Conservation (phyloP, 371 early-diverging fungal species). For the Haplosporangium sp. region DNA sequence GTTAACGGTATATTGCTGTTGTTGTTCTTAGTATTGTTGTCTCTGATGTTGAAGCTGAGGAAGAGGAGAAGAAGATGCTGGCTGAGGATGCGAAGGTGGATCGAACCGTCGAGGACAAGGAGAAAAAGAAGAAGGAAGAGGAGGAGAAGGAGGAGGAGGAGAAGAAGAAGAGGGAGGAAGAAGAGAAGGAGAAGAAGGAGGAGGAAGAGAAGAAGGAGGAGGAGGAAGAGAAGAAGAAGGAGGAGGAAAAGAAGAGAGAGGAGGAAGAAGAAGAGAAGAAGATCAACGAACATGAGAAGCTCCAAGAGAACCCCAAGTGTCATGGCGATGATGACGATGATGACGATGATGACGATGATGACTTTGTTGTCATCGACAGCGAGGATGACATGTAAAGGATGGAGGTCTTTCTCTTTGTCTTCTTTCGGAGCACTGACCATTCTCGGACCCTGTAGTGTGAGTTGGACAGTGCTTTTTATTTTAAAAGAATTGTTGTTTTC, state of each 20-base stretch:
- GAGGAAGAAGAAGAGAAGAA: not conserved
- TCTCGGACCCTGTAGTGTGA: not conserved
- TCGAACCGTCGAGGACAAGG: not conserved
- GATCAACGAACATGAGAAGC: too few relatives aligned
- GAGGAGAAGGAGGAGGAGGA: not conserved
- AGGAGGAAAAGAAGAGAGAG: not conserved
- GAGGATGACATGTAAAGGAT: slow-evolving; percentile 33
- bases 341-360: slow-evolving; percentile 44
- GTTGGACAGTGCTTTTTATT: not conserved
- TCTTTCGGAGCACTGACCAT: not conserved
- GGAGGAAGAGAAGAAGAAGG: not conserved
- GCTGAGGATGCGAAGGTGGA: too few relatives aligned
- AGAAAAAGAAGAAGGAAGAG: not conserved
- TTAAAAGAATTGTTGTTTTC: too few relatives aligned
- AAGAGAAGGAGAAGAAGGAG: not conserved
- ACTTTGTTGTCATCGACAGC: slow-evolving; percentile 40
- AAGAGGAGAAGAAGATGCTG: too few relatives aligned
- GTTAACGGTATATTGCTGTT: too few relatives aligned
- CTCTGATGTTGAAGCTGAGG: not conserved
- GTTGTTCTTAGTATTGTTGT: not conserved
- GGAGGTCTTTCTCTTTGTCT: not conserved
- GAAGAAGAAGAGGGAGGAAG: not conserved
- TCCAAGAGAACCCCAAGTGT: too few relatives aligned
- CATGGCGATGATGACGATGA: slow-evolving; percentile 9
- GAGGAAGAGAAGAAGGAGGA: not conserved